phyloP scores from a whole-genome alignment of 345 rosid species.

The Camelina sativa region DNA sequence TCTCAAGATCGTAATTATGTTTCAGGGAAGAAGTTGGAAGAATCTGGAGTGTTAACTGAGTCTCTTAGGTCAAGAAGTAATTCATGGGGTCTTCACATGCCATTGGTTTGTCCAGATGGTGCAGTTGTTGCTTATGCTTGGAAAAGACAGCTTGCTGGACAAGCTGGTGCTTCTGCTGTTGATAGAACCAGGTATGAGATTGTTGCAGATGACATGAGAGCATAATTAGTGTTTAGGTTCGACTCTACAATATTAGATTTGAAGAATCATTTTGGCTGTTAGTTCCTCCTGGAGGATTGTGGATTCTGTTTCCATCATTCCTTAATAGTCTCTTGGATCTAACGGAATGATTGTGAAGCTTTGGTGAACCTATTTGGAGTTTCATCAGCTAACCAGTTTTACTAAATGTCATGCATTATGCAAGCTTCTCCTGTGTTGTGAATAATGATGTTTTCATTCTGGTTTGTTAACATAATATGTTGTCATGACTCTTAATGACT shows the following conservation, averaged over 20 bases:
- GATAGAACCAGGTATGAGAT: constrained; percentile 78
- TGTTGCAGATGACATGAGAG: constrained; percentile 20
- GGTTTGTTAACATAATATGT: constrained; percentile 17
- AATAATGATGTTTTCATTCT: constrained; percentile 8
- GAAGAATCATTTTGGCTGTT: constrained; percentile 7
- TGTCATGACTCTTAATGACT: constrained; percentile 22
- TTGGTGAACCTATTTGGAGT: constrained; percentile 9
- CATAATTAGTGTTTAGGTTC: background rate
- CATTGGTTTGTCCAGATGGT: constrained; percentile 95
- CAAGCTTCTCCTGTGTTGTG: background rate
- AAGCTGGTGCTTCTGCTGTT: constrained; percentile 99
- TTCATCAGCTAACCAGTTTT: background rate
- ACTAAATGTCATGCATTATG: background rate
- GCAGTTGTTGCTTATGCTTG: constrained; percentile 98
- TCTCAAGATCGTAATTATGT: background rate
- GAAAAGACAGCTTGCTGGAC: constrained; percentile 99
- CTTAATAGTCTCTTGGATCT: background rate
- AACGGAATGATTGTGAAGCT: background rate
- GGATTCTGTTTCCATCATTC: background rate
- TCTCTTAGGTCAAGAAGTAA: constrained; percentile 76
- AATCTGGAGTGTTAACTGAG: constrained; percentile 84
- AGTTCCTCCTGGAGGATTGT: constrained; percentile 10
- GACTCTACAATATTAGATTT: background rate
- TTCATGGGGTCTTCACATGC: constrained; percentile 96
- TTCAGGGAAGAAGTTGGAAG: constrained; percentile 84